A percentile compares a stretch with the other conserved stretches of the same genome.
Conservation (phyloP, 148 eudicot species). For the Tetragonia tetragonoides region DNA sequence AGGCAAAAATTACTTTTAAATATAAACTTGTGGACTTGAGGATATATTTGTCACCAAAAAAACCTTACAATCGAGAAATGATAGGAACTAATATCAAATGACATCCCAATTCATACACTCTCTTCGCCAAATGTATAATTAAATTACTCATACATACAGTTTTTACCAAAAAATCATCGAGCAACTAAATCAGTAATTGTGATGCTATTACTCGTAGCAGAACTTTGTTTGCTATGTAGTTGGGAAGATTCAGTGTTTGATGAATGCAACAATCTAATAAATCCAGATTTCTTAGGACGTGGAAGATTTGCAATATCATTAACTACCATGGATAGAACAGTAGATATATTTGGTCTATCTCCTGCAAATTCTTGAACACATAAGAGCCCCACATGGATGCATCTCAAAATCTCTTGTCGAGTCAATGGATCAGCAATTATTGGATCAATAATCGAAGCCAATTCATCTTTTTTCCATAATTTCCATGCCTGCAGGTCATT, state of each 20-base stretch:
- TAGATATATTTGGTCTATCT: slow-evolving; percentile 30
- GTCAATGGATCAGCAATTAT: slow-evolving; percentile 18
- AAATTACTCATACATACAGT: no score
- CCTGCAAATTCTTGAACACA: slow-evolving; percentile 29
- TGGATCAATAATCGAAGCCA: slow-evolving; percentile 25
- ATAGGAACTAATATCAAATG: no score
- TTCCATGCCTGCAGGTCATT: slow-evolving; percentile 27
- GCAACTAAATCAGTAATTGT: slow-evolving; percentile 22
- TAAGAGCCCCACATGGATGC: slow-evolving; percentile 30
- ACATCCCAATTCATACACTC: no score
- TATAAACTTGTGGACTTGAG: no score
- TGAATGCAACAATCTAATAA: slow-evolving; percentile 16
- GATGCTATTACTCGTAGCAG: slow-evolving; percentile 15
- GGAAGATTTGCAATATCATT: slow-evolving; percentile 33
- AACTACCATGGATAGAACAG: slow-evolving; percentile 27
- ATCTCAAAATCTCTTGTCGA: slow-evolving; percentile 19
- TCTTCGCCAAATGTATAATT: no score
- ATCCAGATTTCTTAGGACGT: slow-evolving; percentile 32
- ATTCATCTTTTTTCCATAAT: slow-evolving; percentile 21
- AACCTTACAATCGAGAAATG: no score
- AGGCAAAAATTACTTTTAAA: no score
- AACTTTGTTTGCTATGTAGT: background rate
- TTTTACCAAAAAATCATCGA: slow-evolving; percentile 6
- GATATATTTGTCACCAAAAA: no score
- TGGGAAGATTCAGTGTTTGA: slow-evolving; percentile 17